phyloP scores from a whole-genome alignment of 2,329 filamentous ascomycete species.

The Botryotinia convoluta region DNA sequence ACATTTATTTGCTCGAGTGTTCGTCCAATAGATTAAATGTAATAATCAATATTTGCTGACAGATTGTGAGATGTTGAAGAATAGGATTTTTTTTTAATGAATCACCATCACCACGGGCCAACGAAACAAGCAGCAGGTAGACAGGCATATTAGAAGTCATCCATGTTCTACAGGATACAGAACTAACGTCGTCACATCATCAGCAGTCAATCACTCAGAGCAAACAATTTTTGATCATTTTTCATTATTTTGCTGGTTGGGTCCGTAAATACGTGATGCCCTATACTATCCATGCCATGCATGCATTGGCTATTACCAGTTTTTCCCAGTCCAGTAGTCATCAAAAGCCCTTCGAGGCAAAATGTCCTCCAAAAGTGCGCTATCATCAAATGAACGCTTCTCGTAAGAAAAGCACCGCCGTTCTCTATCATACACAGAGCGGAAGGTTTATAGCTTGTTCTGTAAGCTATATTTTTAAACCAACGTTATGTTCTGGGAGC shows the following conservation, averaged over 20 bases:
- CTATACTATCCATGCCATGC: constrained; percentile 16
- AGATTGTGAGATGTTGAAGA: background rate
- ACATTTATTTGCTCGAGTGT: background rate
- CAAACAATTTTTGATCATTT: background rate
- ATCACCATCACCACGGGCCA: background rate
- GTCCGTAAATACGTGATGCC: constrained; percentile 20
- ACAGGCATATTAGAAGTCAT: background rate
- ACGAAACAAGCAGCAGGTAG: background rate
- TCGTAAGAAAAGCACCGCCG: background rate
- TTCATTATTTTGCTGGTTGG: constrained; percentile 13
- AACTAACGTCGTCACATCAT: background rate
- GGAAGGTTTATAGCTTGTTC: constrained; percentile 8
- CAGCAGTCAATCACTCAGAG: background rate
- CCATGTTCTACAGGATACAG: background rate
- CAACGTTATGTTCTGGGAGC: constrained; percentile 5
- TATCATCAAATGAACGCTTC: constrained; percentile 9
- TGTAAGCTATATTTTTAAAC: constrained; percentile 6
- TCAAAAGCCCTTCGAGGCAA: background rate
- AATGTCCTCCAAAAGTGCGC: background rate
- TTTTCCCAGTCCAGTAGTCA: constrained; percentile 3
- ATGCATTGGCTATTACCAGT: constrained; percentile 7
- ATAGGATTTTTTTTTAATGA: no score
- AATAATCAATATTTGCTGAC: background rate
- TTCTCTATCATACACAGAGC: constrained; percentile 13
- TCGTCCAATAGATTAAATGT: background rate